These are phyloP conservation scores for Astrocystis sublimbata DNA, from an alignment of 495 filamentous ascomycete species.

Conservation along the genomic window DNA sequence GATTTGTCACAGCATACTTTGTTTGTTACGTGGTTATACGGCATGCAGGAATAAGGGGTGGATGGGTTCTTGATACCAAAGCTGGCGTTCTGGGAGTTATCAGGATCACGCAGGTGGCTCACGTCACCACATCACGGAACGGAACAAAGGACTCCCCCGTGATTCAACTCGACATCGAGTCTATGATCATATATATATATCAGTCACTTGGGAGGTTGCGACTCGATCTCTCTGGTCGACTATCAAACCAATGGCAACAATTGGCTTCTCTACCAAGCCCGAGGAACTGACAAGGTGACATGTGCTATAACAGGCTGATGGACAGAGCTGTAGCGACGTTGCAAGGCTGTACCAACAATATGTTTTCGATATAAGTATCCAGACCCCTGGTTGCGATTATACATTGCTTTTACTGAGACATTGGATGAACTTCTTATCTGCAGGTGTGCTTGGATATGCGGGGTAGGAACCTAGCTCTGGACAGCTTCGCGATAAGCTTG, in stretches of 20 bases:
- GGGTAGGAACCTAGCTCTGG: neutral
- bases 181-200: too few species aligned
- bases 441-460: slow-evolving; percentile 1
- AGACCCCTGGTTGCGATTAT: neutral
- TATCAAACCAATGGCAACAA: too few species aligned
- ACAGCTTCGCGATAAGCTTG: slow-evolving; percentile 14
- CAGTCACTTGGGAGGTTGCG: too few species aligned
- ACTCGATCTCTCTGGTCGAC: too few species aligned
- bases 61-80: slow-evolving; percentile 14
- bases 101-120: neutral
- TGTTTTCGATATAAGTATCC: too few species aligned
- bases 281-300: too few species aligned
- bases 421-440: slow-evolving; percentile 5
- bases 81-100: slow-evolving; percentile 6
- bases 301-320: too few species aligned
- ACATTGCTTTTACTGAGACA: slow-evolving; percentile 6
- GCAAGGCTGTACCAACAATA: too few species aligned
- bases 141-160: too few species aligned
- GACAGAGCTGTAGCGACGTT: too few species aligned
- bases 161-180: too few species aligned
- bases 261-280: neutral
- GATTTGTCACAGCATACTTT: neutral
- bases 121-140: too few species aligned
- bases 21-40: neutral
- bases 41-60: neutral